Base-by-base conservation (phyloP, 768 basidiomycete species). In the Tylopilus subfusipes region DNA sequence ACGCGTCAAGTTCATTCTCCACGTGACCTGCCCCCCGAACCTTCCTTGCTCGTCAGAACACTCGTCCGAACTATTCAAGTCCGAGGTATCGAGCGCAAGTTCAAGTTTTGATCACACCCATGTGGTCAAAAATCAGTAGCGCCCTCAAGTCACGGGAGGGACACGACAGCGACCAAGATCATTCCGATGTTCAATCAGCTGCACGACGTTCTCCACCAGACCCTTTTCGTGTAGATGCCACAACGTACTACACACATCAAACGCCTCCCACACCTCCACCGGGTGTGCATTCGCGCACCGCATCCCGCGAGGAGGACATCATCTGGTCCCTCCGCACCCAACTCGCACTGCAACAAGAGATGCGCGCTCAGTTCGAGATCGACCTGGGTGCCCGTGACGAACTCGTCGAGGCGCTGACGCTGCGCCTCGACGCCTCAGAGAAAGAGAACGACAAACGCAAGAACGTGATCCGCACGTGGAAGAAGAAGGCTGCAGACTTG, bases 321-420 rank as follows among this genome's bases (percentile, higher is more conserved):
- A 87, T 91, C 31, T 82, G 81, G 66, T 85, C 83, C 9, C 75
- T 93, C 22, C 85, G 87, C 64, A 86, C 88, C 0, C 86, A 90
- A 62, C 75, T 93, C 38, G 78, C 85, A 9, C 66, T 91, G n/a
- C 84, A 87, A 68, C 82, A 79, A 16, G 89, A 92, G 62, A 61
- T 93, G 8, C 87, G 84, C 54, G 75, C 79, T 11, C 90, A 93
- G 65, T 92, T 83, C 64, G 87, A 90, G 68, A 73, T 83, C 30
- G 90, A 93, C 64, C 74, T 93, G 2, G 73, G 77, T 11, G 85
- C 88, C 8, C 80, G 85, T 21, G 88, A 92, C 60, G 85, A 89
- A 68, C 69, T 89, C 14, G 84, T 89, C 8, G 79, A 81, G 51
- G 72, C 82, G 18, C 73, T 92, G 6, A 76, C 76, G 16, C 69